Evolutionary conservation across 805 yeast species (phyloP).

Genomic region (Wickerhamiella alocasiicola): DNA sequence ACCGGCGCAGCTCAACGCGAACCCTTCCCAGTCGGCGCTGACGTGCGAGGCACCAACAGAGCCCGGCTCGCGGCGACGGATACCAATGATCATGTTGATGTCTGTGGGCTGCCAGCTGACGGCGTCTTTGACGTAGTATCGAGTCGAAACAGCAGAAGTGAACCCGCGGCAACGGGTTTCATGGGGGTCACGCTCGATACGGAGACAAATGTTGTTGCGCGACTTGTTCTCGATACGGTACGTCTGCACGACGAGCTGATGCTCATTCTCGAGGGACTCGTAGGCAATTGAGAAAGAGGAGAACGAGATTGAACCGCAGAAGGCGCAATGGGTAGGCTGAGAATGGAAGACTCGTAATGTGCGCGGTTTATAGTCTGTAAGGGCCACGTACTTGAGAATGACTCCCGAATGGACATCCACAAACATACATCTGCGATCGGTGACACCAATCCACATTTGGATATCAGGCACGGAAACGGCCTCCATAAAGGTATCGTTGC

Average conservation of each 20-base stretch:
- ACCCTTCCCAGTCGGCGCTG: conserved; percentile 56
- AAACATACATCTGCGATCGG: conserved; percentile 23
- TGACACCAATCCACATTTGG: conserved; percentile 20
- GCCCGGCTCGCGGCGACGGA: conserved; percentile 29
- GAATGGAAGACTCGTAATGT: conserved; percentile 62
- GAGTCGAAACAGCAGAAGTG: conserved; percentile 58
- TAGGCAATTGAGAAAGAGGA: conserved; percentile 62
- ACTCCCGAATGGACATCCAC: conserved; percentile 73
- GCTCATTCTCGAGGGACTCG: conserved; percentile 40
- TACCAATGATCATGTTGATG: conserved; percentile 62
- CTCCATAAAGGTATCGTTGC: conserved; percentile 3
- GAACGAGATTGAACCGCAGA: conserved; percentile 82
- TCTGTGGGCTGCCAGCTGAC: conserved; percentile 74
- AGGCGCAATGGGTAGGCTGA: conserved; percentile 77
- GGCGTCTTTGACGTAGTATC: conserved; percentile 52
- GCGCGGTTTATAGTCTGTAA: conserved; percentile 50
- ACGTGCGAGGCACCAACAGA: not conserved
- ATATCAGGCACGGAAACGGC: conserved; percentile 20
- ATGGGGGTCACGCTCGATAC: conserved; percentile 87
- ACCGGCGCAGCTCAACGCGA: conserved; percentile 50
- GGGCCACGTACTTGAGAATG: conserved; percentile 44
- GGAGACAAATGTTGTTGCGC: conserved; percentile 64
- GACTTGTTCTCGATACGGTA: conserved; percentile 61
- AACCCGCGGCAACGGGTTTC: conserved; percentile 85
- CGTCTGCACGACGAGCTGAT: conserved; percentile 57